A percentile compares a stretch with the other conserved stretches of the same genome.
phyloP scores from a whole-genome alignment of 192 early-diverging fungal genomes.

The Coemansia sp. region DNA sequence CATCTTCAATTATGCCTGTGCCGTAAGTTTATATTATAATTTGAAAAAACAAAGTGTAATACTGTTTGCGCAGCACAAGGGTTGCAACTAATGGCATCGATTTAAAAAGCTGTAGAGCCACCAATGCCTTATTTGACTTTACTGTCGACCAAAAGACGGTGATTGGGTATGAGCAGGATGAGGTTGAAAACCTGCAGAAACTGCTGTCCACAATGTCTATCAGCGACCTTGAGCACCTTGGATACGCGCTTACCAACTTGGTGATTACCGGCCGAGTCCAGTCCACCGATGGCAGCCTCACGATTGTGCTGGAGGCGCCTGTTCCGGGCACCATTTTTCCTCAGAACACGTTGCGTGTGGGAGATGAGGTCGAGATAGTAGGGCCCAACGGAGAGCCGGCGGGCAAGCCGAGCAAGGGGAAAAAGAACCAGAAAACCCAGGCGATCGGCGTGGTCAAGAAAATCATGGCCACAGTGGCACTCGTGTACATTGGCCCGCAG shows the following conservation, averaged over 20 bases:
- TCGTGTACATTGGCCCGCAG: conserved; percentile 59
- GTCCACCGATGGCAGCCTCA: not conserved
- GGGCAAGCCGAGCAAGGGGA: not conserved
- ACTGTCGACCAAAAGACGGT: not conserved
- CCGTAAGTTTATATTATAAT: not conserved
- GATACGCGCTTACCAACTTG: conserved; percentile 61
- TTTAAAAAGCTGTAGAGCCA: not conserved
- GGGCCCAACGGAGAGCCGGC: not conserved
- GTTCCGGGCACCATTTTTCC: conserved; percentile 57
- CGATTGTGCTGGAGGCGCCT: conserved; percentile 52
- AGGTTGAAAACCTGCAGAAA: not conserved
- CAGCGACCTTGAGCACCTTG: conserved; percentile 26
- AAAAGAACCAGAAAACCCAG: not conserved
- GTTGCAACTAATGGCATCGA: not conserved
- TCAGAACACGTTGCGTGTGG: conserved; percentile 57
- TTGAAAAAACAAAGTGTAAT: not conserved
- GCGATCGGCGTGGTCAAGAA: conserved; percentile 57
- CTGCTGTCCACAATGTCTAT: conserved; percentile 2
- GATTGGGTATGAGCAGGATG: conserved; percentile 1
- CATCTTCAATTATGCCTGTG: not conserved
- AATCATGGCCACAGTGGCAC: conserved; percentile 57
- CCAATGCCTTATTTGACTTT: not conserved
- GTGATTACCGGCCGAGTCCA: conserved; percentile 39
- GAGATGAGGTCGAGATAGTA: conserved; percentile 67
- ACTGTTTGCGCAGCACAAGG: not conserved